Evolutionary conservation across 805 yeast species (phyloP).

Genomic region (Lachancea sp.): DNA sequence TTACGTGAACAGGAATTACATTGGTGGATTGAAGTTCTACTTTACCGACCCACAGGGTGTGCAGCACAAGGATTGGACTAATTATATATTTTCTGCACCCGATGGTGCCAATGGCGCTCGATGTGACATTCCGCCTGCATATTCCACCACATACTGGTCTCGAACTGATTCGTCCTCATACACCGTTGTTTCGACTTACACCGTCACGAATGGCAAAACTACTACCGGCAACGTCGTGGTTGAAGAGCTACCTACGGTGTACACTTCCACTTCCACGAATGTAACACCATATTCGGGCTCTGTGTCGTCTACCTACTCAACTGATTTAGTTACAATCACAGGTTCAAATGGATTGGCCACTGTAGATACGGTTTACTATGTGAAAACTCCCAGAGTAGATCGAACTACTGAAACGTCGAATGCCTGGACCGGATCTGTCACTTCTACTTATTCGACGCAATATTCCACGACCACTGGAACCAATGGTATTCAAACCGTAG

Average conservation of each 20-base stretch:
- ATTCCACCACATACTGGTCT: slow-evolving; percentile 7
- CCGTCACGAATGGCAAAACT: slow-evolving; percentile 9
- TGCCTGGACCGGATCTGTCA: slow-evolving; percentile 4
- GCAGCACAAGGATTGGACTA: slow-evolving; percentile 14
- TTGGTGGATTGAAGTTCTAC: slow-evolving; percentile 14
- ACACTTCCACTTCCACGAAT: slow-evolving; percentile 5
- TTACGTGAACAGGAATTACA: slow-evolving; percentile 18
- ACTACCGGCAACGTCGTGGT: slow-evolving; percentile 11
- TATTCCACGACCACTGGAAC: slow-evolving; percentile 9
- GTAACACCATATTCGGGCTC: slow-evolving; percentile 8
- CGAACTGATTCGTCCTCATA: slow-evolving; percentile 9
- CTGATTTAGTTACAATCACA: slow-evolving; percentile 1
- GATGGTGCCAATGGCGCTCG: slow-evolving; percentile 5
- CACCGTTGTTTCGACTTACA: slow-evolving; percentile 11
- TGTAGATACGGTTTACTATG: slow-evolving; percentile 1
- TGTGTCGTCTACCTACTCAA: slow-evolving; percentile 6
- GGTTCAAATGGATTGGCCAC: slow-evolving; percentile 5
- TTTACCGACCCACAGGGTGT: slow-evolving; percentile 21
- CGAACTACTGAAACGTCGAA: slow-evolving; percentile 8
- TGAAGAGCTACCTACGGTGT: slow-evolving; percentile 11
- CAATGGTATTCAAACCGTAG: slow-evolving; percentile 11
- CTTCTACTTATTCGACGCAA: slow-evolving; percentile 10
- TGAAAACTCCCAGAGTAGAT: slow-evolving; percentile 9
- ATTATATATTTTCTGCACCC: slow-evolving; percentile 13
- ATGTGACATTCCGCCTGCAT: slow-evolving; percentile 2